Evolutionary conservation across 2,329 filamentous ascomycete genomes (phyloP), one percentile per base, ranked within the genome.

Genomic region (Fusarium transvaalense): DNA sequence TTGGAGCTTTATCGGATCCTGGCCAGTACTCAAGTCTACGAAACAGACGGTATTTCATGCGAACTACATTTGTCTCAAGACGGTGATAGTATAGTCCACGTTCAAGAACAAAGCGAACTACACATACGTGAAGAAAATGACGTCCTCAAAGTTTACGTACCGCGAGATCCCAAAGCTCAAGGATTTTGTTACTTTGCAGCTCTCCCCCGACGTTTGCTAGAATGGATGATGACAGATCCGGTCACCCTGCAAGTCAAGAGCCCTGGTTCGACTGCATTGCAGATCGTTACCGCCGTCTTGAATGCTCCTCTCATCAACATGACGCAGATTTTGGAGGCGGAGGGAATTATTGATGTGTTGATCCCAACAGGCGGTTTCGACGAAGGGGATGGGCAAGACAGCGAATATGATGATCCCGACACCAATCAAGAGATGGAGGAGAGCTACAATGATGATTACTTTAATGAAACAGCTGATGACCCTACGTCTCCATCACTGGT

Each of bases 171-270:
- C 14, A 61, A 71, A 12, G 45, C 61, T 0, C 79, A 78, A 46
- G 66, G 74, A 7, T 65, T 74, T 8, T 76, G 71, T 51, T 80
- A 78, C 61, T 66, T 58, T 13, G 69, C 66, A 0, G 31, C 50
- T 1, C 75, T 82, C 3, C 72, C 78, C 0, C 53, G 66, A 8
- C 71, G 59, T 2, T 66, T 82, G 3, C 66, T 76, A 0, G 57
- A 73, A 12, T 81, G 78, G 78, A 71, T 82, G 41, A 80, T 81
- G 78, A 74, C 64, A 15, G 68, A 78, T 19, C 66, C 68, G 1
- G 19, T 29, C 3, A 72, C 70, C 1, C 41, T 64, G 2, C 48
- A 57, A 17, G 41, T 25, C 7, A 66, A 56, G 3, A 17, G 37
- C 15, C 25, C 56, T 6, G 41, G 39, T 2, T 45, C 48, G 1